Evolutionary conservation across 2,329 filamentous ascomycete genomes (phyloP), one percentile per base, ranked within the genome.

Genomic region (Diaporthe vexans): DNA sequence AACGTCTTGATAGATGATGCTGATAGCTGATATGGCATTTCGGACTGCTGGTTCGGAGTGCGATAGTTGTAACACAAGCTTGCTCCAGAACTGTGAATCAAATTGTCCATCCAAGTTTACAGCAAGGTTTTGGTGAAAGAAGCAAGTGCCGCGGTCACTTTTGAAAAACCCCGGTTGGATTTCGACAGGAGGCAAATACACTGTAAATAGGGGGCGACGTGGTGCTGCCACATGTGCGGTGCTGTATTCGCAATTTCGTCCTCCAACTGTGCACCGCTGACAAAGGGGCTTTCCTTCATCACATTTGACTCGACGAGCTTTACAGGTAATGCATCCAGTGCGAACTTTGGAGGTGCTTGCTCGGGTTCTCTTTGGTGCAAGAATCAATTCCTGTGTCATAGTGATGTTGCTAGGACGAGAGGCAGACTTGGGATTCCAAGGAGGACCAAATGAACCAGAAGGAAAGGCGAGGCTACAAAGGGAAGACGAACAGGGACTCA

Each of bases 271-370:
- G 15, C 63, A 68, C 9, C 63, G 43, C 52, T 43, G 63, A 68
- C 63, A 68, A 24, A 52, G 11, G 21, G 63, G 63, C 24, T 68
- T 68, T 33, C 21, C n/a, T 52, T 68, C 63, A 68, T 68, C 63
- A 43, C 63, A 68, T 68, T 68, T 68, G 9, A 68, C 63, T 33
- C 63, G 63, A 10, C 63, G 63, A 68, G 63, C 43, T 33, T 68
- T 68, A 26, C 63, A 68, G 51, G 48, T 52, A 24, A 43, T 48
- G 24, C 63, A 68, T 7, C 63, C 63, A 8, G 63, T 68, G 9
- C 63, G 63, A 33, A 48, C 40, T n/a, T 68, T 68, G 40, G 63
- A 68, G 33, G 43, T 68, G 15, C 63, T 68, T 68, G 29, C 63
- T 33, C 63, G 63, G 40, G 1, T 68, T 68, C 63, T 68, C 63